Conservation (phyloP, 148 eudicot genomes). For the Polygonum aviculare region DNA sequence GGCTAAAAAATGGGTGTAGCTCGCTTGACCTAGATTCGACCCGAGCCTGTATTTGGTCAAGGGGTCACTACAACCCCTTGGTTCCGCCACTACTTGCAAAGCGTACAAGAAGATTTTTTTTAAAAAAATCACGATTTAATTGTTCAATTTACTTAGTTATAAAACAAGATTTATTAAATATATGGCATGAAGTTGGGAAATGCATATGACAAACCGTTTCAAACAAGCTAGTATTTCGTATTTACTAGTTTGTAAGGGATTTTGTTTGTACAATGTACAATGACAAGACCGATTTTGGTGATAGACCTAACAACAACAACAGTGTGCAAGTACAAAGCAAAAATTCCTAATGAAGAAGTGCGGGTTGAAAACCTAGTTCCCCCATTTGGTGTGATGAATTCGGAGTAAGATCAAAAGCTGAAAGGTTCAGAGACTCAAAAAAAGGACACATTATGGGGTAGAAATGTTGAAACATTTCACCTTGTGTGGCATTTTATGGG, state of each 20-base stretch:
- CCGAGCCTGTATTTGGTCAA: too few relatives aligned
- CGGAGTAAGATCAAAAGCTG: not conserved
- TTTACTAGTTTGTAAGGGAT: not conserved
- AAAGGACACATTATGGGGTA: not conserved
- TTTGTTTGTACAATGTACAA: not conserved
- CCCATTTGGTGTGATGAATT: not conserved
- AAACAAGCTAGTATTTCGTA: too few relatives aligned
- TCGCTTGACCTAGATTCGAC: too few relatives aligned
- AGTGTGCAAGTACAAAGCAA: constrained; percentile 4
- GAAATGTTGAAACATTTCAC: not conserved
- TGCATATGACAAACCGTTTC: too few relatives aligned
- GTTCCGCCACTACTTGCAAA: too few relatives aligned
- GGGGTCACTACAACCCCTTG: too few relatives aligned
- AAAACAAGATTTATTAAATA: too few relatives aligned
- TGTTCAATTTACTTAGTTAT: too few relatives aligned
- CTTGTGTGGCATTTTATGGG: not conserved
- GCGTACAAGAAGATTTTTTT: too few relatives aligned
- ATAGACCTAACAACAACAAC: not conserved
- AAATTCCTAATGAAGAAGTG: not conserved
- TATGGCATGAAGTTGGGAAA: too few relatives aligned
- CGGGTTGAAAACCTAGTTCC: not conserved
- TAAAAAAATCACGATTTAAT: too few relatives aligned
- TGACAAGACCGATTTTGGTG: constrained; percentile 3
- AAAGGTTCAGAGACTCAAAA: not conserved
- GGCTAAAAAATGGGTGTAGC: too few relatives aligned